Evolutionary conservation across 139 green algal genomes (phyloP).

Genomic region (Microglena sp.): DNA sequence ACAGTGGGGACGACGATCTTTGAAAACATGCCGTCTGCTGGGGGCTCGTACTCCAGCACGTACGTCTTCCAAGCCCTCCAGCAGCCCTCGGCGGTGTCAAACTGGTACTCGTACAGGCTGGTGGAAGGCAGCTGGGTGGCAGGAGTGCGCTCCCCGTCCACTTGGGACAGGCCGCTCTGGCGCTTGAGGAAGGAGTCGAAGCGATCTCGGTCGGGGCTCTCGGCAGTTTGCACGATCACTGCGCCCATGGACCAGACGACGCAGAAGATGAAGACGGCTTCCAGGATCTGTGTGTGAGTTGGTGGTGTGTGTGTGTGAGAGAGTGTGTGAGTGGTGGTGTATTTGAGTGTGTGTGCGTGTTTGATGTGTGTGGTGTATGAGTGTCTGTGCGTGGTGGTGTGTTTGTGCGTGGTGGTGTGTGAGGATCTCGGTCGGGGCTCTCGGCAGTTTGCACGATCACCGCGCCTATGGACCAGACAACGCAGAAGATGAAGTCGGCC

Average conservation of each 20-base stretch:
- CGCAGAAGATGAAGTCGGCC: conserved; percentile 60
- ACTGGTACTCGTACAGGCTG: conserved; percentile 78
- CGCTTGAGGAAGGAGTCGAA: conserved; percentile 69
- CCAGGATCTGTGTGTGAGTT: conserved; percentile 37
- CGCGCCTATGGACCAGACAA: conserved; percentile 61
- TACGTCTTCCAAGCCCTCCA: conserved; percentile 66
- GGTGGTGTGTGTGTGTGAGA: neutral
- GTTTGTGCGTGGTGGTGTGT: no score
- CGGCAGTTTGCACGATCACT: conserved; percentile 25
- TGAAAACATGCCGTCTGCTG: conserved; percentile 52
- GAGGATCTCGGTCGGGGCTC: no score
- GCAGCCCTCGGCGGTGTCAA: conserved; percentile 45
- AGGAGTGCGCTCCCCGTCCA: conserved; percentile 51
- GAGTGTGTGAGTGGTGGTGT: neutral
- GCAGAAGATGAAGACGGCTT: conserved; percentile 69
- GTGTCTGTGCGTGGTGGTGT: no score
- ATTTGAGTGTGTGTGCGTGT: no score
- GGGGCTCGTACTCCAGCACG: conserved; percentile 46
- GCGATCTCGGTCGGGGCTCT: conserved; percentile 42
- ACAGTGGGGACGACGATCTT: conserved; percentile 80
- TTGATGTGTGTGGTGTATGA: no score
- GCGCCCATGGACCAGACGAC: conserved; percentile 63
- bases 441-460: conserved; percentile 32
- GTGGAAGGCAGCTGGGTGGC: conserved; percentile 52
- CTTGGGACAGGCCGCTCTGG: conserved; percentile 41